Evolutionary conservation across 176 grass and related monocot genomes (phyloP), one percentile per base, ranked within the genome.

Genomic region (Ampelocalamus luodianensis): DNA sequence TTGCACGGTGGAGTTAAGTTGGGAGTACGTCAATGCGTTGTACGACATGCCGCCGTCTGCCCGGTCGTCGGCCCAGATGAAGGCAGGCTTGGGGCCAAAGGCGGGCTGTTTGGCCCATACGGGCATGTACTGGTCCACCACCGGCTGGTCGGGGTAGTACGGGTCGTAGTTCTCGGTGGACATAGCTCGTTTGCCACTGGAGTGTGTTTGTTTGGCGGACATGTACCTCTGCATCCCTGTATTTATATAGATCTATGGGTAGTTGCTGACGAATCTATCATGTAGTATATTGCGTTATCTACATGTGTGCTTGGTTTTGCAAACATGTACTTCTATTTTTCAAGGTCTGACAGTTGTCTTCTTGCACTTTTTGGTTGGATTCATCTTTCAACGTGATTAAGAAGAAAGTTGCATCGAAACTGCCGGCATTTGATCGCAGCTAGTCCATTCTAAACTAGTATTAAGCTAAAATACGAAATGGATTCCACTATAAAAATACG

Each of bases 91-190:
- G 42, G 27, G 8, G 44, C 26, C 53, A 14, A 87, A 83, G 3
- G 32, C 59, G 1, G 79, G 79, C 39, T 65, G 86, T 5, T 23
- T 79, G 71, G 83, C 90, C 83, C 87, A 92, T 10, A 92, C 66
- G 0, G 79, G 74, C 71, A 92, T 70, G 80, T 92, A 92, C 34
- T 77, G 79, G 58, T 92, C 83, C 23, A 92, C 90, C 67, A 87
- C 90, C 10, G 68, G 87, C 62, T 89, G 83, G 68, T 92, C 87
- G 5, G 90, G 87, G 76, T 83, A 89, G 60, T 36, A 72, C 11
- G 84, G 87, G 65, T 92, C 83, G 49, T 92, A 92, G 79, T 92
- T 92, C 74, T 92, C 90, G 0, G 68, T 83, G 54, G 79, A 80
- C 90, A 92, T 89, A 0, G 26, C 63, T 78, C 3, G 3, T 3